phyloP scores from a whole-genome alignment of 345 rosid genomes.

The Brassica napus region Da-Ae NC_063449.1:23789501-23790000 shows the following conservation, averaged over 20 bases:
- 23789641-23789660: neutral
- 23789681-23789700: neutral
- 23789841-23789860: too few species aligned
- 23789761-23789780: too few species aligned
- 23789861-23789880: too few species aligned
- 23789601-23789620: neutral
- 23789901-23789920: too few species aligned
- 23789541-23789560: neutral
- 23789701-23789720: too few species aligned
- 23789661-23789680: neutral
- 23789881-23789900: too few species aligned
- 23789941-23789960: neutral
- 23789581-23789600: neutral
- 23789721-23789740: too few species aligned
- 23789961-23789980: neutral
- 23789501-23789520: neutral
- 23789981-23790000: neutral
- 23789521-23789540: neutral
- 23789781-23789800: too few species aligned
- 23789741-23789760: too few species aligned
- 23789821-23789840: too few species aligned
- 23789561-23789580: neutral
- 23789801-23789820: too few species aligned
- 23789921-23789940: neutral
- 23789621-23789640: neutral